Conservation (phyloP, 2,329 filamentous ascomycete species). For the Cladophialophora yegresii region DNA sequence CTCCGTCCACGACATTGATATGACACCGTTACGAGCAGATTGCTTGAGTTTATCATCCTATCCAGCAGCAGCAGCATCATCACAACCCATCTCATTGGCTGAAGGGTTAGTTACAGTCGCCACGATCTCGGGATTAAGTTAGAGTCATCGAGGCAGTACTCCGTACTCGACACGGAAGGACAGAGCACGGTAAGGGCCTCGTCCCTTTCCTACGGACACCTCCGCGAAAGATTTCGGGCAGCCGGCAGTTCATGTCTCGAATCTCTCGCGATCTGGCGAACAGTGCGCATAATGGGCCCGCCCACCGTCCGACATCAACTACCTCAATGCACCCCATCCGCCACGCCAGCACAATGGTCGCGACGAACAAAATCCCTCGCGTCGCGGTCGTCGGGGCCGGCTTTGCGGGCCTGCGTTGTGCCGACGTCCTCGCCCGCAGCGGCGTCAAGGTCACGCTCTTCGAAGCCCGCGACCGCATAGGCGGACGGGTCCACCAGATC, state of each 20-base stretch:
- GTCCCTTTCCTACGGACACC: not conserved
- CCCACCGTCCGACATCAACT: not conserved
- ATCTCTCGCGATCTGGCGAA: constrained; percentile 29
- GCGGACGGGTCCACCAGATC: constrained; percentile 59
- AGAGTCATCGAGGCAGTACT: not conserved
- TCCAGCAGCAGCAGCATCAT: too few relatives aligned
- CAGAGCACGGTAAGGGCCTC: not conserved
- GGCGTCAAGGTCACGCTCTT: constrained; percentile 61
- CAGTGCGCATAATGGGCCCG: constrained; percentile 23
- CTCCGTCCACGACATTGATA: not conserved
- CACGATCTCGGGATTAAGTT: too few relatives aligned
- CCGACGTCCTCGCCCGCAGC: constrained; percentile 58
- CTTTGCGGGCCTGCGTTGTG: constrained; percentile 61
- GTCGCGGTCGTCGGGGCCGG: constrained; percentile 64
- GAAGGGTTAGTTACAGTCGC: not conserved
- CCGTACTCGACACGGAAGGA: not conserved
- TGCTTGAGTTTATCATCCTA: not conserved
- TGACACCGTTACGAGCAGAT: not conserved
- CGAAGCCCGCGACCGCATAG: constrained; percentile 60
- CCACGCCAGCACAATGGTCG: constrained; percentile 30
- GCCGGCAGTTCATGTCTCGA: constrained; percentile 25
- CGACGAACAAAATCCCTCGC: constrained; percentile 48
- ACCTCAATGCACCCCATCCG: constrained; percentile 18
- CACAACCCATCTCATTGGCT: not conserved
- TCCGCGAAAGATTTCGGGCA: not conserved